phyloP scores from a whole-genome alignment of 176 grass and related monocot species.

The Aechmea fasciata region DNA sequence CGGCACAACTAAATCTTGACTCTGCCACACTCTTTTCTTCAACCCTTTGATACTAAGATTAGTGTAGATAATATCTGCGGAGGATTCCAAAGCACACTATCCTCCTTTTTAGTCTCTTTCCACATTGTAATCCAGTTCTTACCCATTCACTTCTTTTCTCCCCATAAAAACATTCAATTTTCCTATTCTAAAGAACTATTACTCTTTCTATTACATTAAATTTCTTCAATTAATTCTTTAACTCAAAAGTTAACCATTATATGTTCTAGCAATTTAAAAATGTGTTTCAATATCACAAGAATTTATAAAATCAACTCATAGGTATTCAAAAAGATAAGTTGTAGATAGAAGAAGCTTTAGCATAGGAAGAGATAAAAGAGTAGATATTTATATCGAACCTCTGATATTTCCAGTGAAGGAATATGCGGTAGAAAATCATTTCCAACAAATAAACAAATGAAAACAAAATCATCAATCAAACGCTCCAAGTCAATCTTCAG shows the following conservation, averaged over 20 bases:
- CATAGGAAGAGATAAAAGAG: not conserved
- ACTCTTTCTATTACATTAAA: too few species aligned
- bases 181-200: too few species aligned
- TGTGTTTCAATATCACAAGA: not conserved
- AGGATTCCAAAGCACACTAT: too few species aligned
- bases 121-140: too few species aligned
- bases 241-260: not conserved
- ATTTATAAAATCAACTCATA: not conserved
- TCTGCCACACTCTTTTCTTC: too few species aligned
- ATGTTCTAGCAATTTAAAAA: not conserved
- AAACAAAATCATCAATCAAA: slow-evolving; percentile 72
- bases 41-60: too few species aligned
- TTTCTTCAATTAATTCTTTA: too few species aligned
- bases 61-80: too few species aligned
- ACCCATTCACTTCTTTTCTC: too few species aligned
- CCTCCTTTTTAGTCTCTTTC: too few species aligned
- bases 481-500: slow-evolving; percentile 37
- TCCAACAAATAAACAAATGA: slow-evolving; percentile 68
- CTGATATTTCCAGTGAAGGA: slow-evolving; percentile 56
- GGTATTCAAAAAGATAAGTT: not conserved
- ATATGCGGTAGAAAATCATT: slow-evolving; percentile 85
- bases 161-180: too few species aligned
- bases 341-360: not conserved
- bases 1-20: too few species aligned
- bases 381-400: slow-evolving; percentile 25